A percentile compares a stretch with the other conserved stretches of the same genome.
phyloP scores from a whole-genome alignment of 2,329 filamentous ascomycete genomes.

The Colletotrichum sp. region DNA sequence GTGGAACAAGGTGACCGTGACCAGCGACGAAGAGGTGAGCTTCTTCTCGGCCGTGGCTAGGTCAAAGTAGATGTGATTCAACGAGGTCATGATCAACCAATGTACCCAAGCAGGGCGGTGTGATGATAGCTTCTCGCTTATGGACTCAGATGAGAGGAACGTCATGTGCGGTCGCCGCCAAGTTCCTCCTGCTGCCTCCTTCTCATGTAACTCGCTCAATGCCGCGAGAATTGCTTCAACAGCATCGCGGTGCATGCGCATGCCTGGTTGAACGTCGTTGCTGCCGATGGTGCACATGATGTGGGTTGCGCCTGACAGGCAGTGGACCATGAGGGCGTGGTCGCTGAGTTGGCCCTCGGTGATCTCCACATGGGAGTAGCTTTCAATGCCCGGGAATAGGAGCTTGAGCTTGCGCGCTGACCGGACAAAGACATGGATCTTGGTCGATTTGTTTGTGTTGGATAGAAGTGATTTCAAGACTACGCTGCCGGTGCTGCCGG shows the following conservation, averaged over 20 bases:
- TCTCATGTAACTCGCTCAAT: not conserved
- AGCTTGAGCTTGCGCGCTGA: not conserved
- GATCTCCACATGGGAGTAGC: not conserved
- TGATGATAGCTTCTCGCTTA: not conserved
- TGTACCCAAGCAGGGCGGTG: not conserved
- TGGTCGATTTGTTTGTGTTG: not conserved
- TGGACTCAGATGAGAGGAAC: not conserved
- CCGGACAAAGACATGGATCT: not conserved
- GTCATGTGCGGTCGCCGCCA: not conserved
- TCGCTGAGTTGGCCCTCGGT: not conserved
- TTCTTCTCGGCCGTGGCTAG: not conserved
- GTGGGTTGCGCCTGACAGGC: not conserved
- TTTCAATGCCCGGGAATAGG: not conserved
- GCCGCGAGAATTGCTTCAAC: not conserved
- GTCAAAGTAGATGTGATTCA: not conserved
- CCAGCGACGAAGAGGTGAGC: not conserved
- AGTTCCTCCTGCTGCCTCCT: not conserved
- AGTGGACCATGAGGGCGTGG: not conserved
- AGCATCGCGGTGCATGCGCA: not conserved
- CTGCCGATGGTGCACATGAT: not conserved
- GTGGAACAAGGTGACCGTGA: not conserved
- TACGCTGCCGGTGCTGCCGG: not conserved
- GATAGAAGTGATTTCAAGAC: not conserved
- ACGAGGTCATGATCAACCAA: not conserved
- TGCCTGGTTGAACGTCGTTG: not conserved